Percentiles rank a stretch among this genome's conserved stretches.
Conservation (phyloP, 2,329 filamentous ascomycete genomes). For the Elsinoe perseae region DNA sequence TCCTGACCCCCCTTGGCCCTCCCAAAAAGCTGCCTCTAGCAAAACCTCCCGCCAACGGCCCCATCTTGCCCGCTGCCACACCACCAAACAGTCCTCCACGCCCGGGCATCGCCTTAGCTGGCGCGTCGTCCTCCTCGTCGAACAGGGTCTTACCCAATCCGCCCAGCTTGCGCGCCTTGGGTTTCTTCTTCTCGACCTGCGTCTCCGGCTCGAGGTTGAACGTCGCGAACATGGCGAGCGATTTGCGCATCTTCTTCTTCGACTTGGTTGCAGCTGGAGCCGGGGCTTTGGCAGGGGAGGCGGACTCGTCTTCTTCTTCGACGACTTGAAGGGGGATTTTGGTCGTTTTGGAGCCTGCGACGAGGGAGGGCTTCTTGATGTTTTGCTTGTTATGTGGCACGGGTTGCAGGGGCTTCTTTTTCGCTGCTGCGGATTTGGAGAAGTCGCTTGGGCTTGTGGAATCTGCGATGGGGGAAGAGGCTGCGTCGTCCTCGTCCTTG, state of each 20-base stretch:
- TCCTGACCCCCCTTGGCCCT: conserved; percentile 21
- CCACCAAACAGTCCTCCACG: conserved; percentile 24
- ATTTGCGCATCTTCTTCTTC: conserved; percentile 38
- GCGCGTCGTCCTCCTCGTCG: conserved; percentile 33
- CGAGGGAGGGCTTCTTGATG: conserved; percentile 30
- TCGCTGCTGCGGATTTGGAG: conserved; percentile 22
- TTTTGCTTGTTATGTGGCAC: conserved; percentile 40
- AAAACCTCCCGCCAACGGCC: conserved; percentile 26
- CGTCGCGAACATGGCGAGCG: conserved; percentile 38
- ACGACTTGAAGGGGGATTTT: conserved; percentile 39
- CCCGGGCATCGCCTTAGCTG: conserved; percentile 23
- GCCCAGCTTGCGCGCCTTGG: conserved; percentile 33
- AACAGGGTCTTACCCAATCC: conserved; percentile 33
- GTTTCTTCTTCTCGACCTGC: conserved; percentile 24
- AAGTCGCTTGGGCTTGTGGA: conserved; percentile 24
- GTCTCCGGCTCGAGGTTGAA: conserved; percentile 29
- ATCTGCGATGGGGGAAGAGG: conserved; percentile 23
- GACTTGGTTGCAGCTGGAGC: conserved; percentile 32
- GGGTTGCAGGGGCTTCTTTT: conserved; percentile 36
- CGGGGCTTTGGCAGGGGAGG: conserved; percentile 31
- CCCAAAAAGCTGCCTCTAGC: conserved; percentile 19
- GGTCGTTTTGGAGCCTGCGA: conserved; percentile 32
- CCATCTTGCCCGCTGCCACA: conserved; percentile 24
- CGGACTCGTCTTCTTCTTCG: conserved; percentile 31
- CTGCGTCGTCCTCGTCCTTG: conserved; percentile 15